Evolutionary conservation across 805 yeast species (phyloP), one percentile per base, ranked within the genome.

Genomic region (Helenozyma baotianmanensis): DNA sequence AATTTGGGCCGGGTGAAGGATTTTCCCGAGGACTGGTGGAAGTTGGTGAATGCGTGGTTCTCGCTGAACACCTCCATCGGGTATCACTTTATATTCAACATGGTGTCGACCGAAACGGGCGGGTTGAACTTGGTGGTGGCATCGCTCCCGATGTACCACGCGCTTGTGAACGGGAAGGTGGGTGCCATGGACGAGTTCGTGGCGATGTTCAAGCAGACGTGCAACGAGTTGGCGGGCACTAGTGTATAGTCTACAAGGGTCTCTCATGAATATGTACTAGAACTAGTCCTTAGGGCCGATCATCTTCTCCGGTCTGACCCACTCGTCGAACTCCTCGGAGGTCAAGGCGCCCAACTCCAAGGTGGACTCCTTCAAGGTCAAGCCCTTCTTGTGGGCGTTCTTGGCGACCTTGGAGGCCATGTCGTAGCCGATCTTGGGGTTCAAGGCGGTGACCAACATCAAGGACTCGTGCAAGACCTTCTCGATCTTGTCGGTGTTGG

Each of bases 371-470:
- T 92, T 92, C 68, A 92, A 77, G 28, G 98, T 92, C 53, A 90
- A 74, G 17, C 97, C 96, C 74, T 92, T 88, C 72, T 89, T 83
- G 78, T 92, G 97, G 30, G 98, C 98, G 60, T 92, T 86, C 76
- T 92, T 92, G 50, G 98, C 98, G 34, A 88, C 90, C 78, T 90
- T 89, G 39, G 97, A 87, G 38, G 98, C 97, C 51, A 80, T 76
- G 59, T 92, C 98, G 70, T 92, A 92, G 55, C 98, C 98, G 53
- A 92, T 92, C 80, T 90, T 88, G 54, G 98, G 97, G 78, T 92
- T 92, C 59, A 92, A 77, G 16, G 98, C 97, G 38, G 98, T 92
- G 32, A 92, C 98, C 68, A 92, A 78, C 98, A 92, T 92, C 59
- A 92, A 76, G 11, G 97, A 87, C 69, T 92, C 96, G 63, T 87